Evolutionary conservation across 768 basidiomycete species (phyloP), one percentile per base, ranked within the genome.

Genomic region (Naganishia vaughanmartiniae): DNA sequence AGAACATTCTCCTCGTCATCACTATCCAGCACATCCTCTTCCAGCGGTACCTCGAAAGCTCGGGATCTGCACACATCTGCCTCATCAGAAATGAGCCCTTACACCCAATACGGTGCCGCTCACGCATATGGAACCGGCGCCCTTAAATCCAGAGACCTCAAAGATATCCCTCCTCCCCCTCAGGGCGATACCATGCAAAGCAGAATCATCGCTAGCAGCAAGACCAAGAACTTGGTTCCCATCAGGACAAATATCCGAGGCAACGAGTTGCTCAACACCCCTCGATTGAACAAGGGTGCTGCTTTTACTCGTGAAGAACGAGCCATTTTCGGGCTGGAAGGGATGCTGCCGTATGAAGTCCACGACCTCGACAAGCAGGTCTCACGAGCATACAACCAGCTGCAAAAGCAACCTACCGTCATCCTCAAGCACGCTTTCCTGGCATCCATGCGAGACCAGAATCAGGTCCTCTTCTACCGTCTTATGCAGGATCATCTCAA

Each of bases 401-500:
- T 90, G 21, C 85, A 77, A 69, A 79, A 78, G 74, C 82, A 83
- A 70, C 83, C 84, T 2, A 79, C 82, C 9, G 83, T 84, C 58
- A 81, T 87, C 70, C 81, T 85, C 58, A 90, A 90, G 84, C 91
- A 93, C 78, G 86, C 87, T 2, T 93, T 93, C 80, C 74, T 80
- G 55, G 79, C 79, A 30, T 78, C 77, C 1, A 73, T 80, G 33
- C 68, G 79, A 55, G 79, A 80, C 66, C 79, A 80, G 56, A 80
- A 80, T 67, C 78, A 88, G 86, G 89, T 91, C 2, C 82, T 93
- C 42, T 93, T 91, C 81, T 93, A 90, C 80, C 84, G 85, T 11
- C 81, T 94, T 26, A 79, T 90, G 66, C 79, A 84, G 56, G 84
- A 85, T 67, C 85, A 90, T 77, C 79, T 91, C 73, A 84, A 85